Evolutionary conservation across 306 rosid species (phyloP).

Genomic region (Dicorynia guianensis): DNA sequence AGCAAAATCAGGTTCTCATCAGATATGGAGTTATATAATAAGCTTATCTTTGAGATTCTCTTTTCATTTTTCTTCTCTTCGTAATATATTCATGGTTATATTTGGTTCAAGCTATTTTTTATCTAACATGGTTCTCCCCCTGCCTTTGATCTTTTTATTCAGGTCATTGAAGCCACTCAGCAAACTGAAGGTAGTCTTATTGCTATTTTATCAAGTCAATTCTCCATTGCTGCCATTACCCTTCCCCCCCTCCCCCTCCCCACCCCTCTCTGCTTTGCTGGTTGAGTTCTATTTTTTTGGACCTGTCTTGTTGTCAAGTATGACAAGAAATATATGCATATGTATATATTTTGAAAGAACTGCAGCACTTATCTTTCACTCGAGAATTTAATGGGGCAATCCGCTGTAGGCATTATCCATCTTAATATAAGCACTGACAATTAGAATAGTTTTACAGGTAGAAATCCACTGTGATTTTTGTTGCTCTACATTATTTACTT

Average conservation of each 20-base stretch:
- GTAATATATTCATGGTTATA: conserved; percentile 21
- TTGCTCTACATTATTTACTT: conserved; percentile 25
- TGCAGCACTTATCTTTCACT: conserved; percentile 16
- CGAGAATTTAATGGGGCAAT: conserved; percentile 22
- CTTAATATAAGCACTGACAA: conserved; percentile 30
- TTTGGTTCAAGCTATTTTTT: conserved; percentile 26
- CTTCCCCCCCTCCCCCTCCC: not conserved
- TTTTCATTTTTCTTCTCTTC: not conserved
- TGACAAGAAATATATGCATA: not conserved
- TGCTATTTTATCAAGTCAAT: conserved; percentile 1
- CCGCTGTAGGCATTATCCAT: not conserved
- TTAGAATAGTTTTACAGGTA: conserved; percentile 2
- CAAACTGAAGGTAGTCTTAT: conserved; percentile 50
- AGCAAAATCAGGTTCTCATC: conserved; percentile 69
- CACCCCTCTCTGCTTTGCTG: too few species aligned
- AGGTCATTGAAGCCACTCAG: conserved; percentile 61
- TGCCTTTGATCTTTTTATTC: conserved; percentile 4
- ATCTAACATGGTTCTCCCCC: conserved; percentile 27
- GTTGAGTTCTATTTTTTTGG: too few species aligned
- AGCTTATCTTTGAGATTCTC: not conserved
- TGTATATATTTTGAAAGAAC: conserved; percentile 19
- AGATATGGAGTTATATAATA: conserved; percentile 28
- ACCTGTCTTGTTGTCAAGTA: conserved; percentile 21
- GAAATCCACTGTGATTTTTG: conserved; percentile 31
- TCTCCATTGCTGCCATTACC: not conserved